phyloP scores from a whole-genome alignment of 208 protist genomes.

The Trypanosoma vivax region DNA sequence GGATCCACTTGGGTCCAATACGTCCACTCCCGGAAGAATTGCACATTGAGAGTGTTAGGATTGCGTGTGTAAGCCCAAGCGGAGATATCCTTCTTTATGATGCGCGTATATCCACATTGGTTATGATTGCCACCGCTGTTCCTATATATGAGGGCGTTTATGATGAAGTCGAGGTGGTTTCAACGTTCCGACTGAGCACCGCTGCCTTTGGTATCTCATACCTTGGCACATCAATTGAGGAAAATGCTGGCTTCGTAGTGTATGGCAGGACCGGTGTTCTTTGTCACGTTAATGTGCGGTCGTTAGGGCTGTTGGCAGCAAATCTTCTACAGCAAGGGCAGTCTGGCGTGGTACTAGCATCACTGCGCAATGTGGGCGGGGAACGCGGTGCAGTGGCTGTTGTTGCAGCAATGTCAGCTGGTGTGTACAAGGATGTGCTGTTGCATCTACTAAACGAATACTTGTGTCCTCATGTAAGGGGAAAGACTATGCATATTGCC shows the following conservation, averaged over 20 bases:
- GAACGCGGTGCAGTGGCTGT: conserved; percentile 8
- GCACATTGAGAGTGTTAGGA: conserved; percentile 6
- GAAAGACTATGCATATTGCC: neutral
- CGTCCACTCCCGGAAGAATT: conserved; percentile 15
- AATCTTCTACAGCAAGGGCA: conserved; percentile 2
- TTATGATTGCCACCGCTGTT: conserved; percentile 31
- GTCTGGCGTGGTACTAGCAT: neutral
- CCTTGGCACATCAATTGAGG: conserved; percentile 12
- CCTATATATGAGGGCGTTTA: conserved; percentile 29
- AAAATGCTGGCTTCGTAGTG: conserved; percentile 31
- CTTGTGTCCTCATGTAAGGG: conserved; percentile 8
- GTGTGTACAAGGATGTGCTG: conserved; percentile 1
- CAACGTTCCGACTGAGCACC: conserved; percentile 29
- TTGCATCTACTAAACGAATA: conserved; percentile 6
- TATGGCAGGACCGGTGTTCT: conserved; percentile 41
- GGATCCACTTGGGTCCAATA: conserved; percentile 10
- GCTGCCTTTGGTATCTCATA: conserved; percentile 29
- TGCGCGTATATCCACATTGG: conserved; percentile 24
- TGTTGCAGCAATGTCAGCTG: conserved; percentile 5
- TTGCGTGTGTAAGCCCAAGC: conserved; percentile 12
- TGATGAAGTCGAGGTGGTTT: conserved; percentile 33
- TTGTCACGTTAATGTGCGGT: conserved; percentile 20
- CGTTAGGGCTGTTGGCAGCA: conserved; percentile 7
- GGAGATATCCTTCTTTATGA: conserved; percentile 39
- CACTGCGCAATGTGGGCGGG: conserved; percentile 4